These are phyloP conservation scores for Fusarium sp. DNA, from an alignment of 2,329 filamentous ascomycete genomes.

Conservation along the genomic window DNA sequence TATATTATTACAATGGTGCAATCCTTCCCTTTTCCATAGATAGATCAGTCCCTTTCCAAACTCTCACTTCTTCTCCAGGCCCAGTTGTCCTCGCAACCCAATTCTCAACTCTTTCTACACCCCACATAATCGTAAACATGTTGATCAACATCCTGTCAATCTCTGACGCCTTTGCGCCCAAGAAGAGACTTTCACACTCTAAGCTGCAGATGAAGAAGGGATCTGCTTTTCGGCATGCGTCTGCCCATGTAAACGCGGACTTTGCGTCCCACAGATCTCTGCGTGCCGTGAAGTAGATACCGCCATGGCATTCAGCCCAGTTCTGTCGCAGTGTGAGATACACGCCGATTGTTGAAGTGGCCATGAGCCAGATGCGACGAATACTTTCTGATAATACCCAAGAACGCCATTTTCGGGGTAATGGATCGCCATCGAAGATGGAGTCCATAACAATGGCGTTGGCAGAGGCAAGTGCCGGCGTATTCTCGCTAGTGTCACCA, in stretches of 20 bases:
- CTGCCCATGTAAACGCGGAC: background rate
- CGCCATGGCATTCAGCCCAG: constrained; percentile 18
- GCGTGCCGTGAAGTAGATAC: background rate
- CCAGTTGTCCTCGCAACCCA: constrained; percentile 10
- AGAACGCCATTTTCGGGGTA: constrained; percentile 5
- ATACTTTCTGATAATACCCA: constrained; percentile 22
- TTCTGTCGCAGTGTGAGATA: constrained; percentile 5
- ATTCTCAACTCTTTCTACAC: constrained; percentile 20
- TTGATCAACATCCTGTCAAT: constrained; percentile 1
- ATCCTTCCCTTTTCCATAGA: background rate
- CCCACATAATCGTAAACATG: constrained; percentile 25
- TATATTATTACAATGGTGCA: background rate
- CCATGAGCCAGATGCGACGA: constrained; percentile 13
- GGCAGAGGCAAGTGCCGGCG: background rate
- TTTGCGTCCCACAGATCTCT: constrained; percentile 7
- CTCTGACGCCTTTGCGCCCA: constrained; percentile 6
- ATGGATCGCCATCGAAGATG: background rate
- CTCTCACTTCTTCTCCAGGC: background rate
- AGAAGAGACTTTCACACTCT: constrained; percentile 13
- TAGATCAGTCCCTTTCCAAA: constrained; percentile 1
- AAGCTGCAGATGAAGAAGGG: constrained; percentile 9
- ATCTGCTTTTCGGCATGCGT: background rate
- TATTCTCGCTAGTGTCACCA: background rate
- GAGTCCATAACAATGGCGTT: background rate
- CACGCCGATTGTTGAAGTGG: constrained; percentile 11